Base-by-base conservation (phyloP, 257 asterid species). In the Lavandula angustifolia region DNA sequence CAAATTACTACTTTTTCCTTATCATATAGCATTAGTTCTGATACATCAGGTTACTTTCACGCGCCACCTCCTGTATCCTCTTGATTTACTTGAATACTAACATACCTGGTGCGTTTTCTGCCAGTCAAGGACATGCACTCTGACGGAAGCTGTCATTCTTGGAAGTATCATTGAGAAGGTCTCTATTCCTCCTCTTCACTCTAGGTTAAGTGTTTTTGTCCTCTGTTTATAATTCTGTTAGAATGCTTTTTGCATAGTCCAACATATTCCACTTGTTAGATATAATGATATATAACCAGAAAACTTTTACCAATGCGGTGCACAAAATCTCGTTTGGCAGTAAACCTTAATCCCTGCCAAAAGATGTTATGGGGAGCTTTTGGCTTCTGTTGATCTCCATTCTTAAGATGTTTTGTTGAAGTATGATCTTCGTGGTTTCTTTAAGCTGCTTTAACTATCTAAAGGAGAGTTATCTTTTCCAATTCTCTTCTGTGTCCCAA, bases 151-250 rank as follows among this genome's bases (percentile, higher is more conserved):
- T 70, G 95, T 84, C 34, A 91, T 91, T 32, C 58, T 91, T 62
- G 96, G 96, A 54, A 88, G 98, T 79, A 75, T 91, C 76, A 74
- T 91, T 50, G 79, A 91, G 84, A 91, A 91, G 81, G 71, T 81
- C 27, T 88, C 96, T n/a, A 80, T 91, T 67, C 98, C 98, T 41
- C 89, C 81, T 70, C 95, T 86, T 72, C 98, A 88, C 80, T 85
- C 98, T 43, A 88, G 98, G 98, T 91, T 82, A 58, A 66, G 16
- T 56, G 4, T 44, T 52, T 43, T 7, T 52, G 1, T 31, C 7
- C 38, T 62, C 13, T 38, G 38, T 10, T 17, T 11, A 38, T 41
- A 18, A 18, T 38, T 38, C 51, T 18, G 9, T 40, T 2, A 9
- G 1, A 11, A 59, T 16, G 16, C 22, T 11, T 34, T 51, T 32